phyloP scores from a whole-genome alignment of 768 basidiomycete genomes.

The Infundibulicybe gibba region DNA sequence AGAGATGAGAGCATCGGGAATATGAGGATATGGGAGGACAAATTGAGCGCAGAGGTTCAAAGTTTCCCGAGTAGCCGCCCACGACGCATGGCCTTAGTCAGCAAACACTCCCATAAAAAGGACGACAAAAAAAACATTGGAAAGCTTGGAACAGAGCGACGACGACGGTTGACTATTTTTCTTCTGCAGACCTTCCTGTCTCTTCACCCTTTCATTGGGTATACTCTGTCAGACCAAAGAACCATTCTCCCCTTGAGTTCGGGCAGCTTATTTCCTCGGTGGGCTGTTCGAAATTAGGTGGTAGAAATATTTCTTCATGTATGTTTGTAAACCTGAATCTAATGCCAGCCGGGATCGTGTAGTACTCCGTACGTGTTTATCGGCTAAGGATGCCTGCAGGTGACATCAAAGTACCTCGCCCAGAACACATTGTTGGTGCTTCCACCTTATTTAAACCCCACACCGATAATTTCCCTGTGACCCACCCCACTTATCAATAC shows the following conservation, averaged over 20 bases:
- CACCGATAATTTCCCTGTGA: too few relatives aligned
- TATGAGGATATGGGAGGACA: too few relatives aligned
- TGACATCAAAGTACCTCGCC: too few relatives aligned
- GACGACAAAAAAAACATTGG: slow-evolving; percentile 11
- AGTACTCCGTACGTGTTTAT: too few relatives aligned
- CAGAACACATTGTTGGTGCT: too few relatives aligned
- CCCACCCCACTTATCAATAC: background rate
- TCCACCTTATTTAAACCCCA: too few relatives aligned
- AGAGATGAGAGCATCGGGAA: slow-evolving; percentile 62
- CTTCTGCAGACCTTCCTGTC: slow-evolving; percentile 52
- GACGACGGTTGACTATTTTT: slow-evolving; percentile 66
- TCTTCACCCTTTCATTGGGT: slow-evolving; percentile 53
- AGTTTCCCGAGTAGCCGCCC: slow-evolving; percentile 7
- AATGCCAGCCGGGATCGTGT: too few relatives aligned
- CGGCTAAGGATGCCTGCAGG: too few relatives aligned
- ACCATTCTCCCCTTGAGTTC: slow-evolving; percentile 77
- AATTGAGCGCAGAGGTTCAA: too few relatives aligned
- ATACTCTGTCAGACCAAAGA: slow-evolving; percentile 60
- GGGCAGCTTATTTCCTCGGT: slow-evolving; percentile 44
- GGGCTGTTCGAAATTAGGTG: slow-evolving; percentile 79
- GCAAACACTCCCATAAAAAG: slow-evolving; percentile 34
- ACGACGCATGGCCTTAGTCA: slow-evolving; percentile 21
- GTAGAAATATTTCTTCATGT: slow-evolving; percentile 49
- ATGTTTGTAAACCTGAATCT: slow-evolving; percentile 3
- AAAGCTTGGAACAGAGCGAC: slow-evolving; percentile 53